Conservation (phyloP, 192 early-diverging fungal genomes). For the Entophlyctis luteolus region DNA sequence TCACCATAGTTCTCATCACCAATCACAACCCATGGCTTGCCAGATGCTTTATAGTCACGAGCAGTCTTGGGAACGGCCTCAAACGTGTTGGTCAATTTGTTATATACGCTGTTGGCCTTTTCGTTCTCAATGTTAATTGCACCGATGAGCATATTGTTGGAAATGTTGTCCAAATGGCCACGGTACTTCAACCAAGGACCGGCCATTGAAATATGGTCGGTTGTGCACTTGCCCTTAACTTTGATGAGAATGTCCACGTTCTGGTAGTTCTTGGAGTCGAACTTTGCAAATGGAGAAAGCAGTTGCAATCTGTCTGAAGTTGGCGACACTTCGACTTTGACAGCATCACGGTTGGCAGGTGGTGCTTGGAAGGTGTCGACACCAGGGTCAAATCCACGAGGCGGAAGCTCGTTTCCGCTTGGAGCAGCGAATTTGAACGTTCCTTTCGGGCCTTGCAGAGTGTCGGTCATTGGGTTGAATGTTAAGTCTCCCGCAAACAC, state of each 20-base stretch:
- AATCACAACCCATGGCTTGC: conserved; percentile 90
- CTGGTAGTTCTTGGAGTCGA: conserved; percentile 77
- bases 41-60: conserved; percentile 90
- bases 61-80: conserved; percentile 90
- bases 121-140: conserved; percentile 90
- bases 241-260: conserved; percentile 80
- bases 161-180: conserved; percentile 95
- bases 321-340: conserved; percentile 75
- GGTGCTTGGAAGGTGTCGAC: conserved; percentile 92
- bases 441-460: conserved; percentile 78
- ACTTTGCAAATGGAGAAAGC: conserved; percentile 78
- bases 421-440: conserved; percentile 89
- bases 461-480: conserved; percentile 94
- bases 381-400: conserved; percentile 90
- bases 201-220: conserved; percentile 97
- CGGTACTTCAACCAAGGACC: conserved; percentile 98
- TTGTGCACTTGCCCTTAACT: conserved; percentile 98
- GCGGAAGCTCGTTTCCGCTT: conserved; percentile 82
- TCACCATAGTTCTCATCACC: conserved; percentile 99
- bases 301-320: conserved; percentile 85
- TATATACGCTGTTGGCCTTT: conserved; percentile 69
- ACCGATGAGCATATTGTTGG: conserved; percentile 96
- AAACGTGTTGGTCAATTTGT: conserved; percentile 55
- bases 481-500: conserved; percentile 87
- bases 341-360: conserved; percentile 71